Evolutionary conservation across 345 rosid species (phyloP).

Genomic region (Kernera saxatilis): DNA sequence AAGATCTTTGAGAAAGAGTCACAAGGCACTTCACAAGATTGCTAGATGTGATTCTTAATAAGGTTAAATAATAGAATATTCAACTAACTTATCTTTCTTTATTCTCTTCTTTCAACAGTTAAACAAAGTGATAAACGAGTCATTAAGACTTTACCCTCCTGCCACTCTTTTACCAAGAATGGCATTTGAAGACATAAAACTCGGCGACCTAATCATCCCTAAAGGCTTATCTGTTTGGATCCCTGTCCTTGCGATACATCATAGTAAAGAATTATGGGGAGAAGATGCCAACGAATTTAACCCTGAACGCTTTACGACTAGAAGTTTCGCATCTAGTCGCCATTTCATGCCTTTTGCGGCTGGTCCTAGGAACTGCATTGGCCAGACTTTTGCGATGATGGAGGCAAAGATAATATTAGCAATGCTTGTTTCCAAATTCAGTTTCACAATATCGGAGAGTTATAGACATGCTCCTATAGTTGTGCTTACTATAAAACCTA

Average conservation of each 20-base stretch:
- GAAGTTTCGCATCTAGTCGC: conserved; percentile 41
- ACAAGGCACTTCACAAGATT: conserved; percentile 23
- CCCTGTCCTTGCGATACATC: conserved; percentile 89
- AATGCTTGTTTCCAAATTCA: conserved; percentile 55
- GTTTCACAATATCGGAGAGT: conserved; percentile 46
- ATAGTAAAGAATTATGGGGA: conserved; percentile 85
- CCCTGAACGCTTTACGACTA: conserved; percentile 63
- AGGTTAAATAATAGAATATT: conserved; percentile 8
- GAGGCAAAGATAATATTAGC: conserved; percentile 74
- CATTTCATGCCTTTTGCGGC: conserved; percentile 80
- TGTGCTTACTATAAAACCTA: conserved; percentile 71
- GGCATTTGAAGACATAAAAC: conserved; percentile 81
- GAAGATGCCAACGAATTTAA: conserved; percentile 81
- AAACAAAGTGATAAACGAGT: conserved; percentile 81
- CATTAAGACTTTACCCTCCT: conserved; percentile 88
- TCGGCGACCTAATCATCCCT: conserved; percentile 74
- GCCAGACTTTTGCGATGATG: conserved; percentile 78
- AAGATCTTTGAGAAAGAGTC: conserved; percentile 27
- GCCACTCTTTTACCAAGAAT: conserved; percentile 82
- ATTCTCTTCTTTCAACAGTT: conserved; percentile 40
- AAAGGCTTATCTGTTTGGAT: conserved; percentile 94
- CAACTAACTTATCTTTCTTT: conserved; percentile 23
- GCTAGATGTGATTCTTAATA: conserved; percentile 19
- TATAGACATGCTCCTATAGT: conserved; percentile 75
- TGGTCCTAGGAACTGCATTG: conserved; percentile 73